Conservation (phyloP, 2,329 filamentous ascomycete species). For the Claviceps arundinis region DNA sequence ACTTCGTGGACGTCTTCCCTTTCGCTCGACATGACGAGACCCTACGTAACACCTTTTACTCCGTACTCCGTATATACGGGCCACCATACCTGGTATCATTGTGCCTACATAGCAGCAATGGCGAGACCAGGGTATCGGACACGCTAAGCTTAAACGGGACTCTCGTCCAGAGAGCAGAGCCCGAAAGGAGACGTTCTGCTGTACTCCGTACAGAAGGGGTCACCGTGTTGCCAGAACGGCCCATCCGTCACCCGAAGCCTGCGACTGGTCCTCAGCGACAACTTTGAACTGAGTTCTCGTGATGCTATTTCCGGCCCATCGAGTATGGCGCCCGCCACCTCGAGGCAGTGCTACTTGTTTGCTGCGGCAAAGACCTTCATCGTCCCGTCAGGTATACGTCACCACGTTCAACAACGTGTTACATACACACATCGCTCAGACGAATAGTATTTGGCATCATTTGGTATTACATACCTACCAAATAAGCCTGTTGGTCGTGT, state of each 20-base stretch:
- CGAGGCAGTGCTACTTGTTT: not conserved
- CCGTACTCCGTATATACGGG: not conserved
- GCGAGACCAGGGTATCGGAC: slow-evolving; percentile 10
- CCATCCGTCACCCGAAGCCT: too few species aligned
- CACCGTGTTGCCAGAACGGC: too few species aligned
- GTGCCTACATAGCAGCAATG: not conserved
- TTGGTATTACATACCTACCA: not conserved
- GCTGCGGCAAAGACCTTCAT: not conserved
- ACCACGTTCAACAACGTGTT: not conserved
- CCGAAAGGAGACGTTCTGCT: not conserved
- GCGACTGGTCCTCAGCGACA: too few species aligned
- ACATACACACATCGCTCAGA: not conserved
- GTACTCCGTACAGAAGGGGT: too few species aligned
- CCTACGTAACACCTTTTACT: too few species aligned
- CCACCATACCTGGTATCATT: not conserved
- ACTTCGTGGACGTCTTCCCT: not conserved
- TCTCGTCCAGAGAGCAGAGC: not conserved
- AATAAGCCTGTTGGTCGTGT: not conserved
- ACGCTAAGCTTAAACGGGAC: slow-evolving; percentile 6
- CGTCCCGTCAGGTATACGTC: not conserved
- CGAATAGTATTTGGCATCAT: not conserved
- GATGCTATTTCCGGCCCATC: slow-evolving; percentile 1
- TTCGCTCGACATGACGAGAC: not conserved
- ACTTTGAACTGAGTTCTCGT: not conserved
- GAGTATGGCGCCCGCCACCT: not conserved